Conservation (phyloP, 257 asterid species). For the Fraxinus anomala region DNA sequence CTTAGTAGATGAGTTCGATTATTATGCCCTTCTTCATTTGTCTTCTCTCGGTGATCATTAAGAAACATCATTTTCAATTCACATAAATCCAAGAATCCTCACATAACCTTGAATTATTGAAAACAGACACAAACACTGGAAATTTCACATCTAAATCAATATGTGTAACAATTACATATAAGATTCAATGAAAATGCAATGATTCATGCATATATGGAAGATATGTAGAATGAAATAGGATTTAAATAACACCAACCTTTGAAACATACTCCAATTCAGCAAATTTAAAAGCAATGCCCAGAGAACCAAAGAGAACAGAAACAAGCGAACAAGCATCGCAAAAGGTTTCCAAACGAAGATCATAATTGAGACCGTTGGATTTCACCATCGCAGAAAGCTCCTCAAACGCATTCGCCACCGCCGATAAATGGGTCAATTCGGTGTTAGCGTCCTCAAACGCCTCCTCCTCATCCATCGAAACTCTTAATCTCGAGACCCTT, state of each 20-base stretch:
- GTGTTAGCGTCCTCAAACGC: constrained; percentile 44
- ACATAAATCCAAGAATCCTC: not conserved
- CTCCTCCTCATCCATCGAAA: constrained; percentile 49
- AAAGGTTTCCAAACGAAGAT: constrained; percentile 72
- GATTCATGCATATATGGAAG: not conserved
- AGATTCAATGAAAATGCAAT: not conserved
- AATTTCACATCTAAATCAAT: not conserved
- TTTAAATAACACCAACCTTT: constrained; percentile 54
- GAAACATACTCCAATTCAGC: constrained; percentile 85
- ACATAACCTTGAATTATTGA: not conserved
- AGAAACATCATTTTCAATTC: not conserved
- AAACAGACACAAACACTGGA: not conserved
- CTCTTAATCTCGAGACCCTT: constrained; percentile 18
- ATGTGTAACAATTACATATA: not conserved
- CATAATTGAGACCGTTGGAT: constrained; percentile 44
- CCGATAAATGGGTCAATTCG: constrained; percentile 57
- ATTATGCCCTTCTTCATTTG: not conserved
- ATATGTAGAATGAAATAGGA: not conserved
- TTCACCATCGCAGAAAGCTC: constrained; percentile 57
- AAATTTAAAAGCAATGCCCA: constrained; percentile 90
- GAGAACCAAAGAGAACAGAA: constrained; percentile 82
- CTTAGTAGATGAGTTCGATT: not conserved
- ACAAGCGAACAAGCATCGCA: constrained; percentile 87
- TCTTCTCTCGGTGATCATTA: not conserved
- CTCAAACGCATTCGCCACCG: constrained; percentile 88